Conservation (phyloP, 495 filamentous ascomycete species). For the Podospora anserina region DNA sequence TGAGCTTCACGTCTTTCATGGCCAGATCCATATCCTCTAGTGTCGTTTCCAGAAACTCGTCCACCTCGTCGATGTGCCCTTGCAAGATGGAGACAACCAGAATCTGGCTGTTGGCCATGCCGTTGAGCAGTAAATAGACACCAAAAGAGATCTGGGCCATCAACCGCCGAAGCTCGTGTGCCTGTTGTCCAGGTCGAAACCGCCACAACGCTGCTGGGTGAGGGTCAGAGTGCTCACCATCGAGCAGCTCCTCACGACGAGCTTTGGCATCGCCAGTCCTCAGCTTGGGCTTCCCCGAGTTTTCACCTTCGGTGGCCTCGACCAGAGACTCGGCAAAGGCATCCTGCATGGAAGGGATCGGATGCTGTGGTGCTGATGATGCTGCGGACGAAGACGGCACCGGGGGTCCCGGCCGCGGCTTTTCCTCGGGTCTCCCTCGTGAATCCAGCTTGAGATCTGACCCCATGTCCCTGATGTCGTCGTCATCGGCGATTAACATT, state of each 20-base stretch:
- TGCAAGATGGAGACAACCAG: slow-evolving; percentile 88
- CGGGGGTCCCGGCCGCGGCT: slow-evolving; percentile 13
- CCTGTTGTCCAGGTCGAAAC: slow-evolving; percentile 58
- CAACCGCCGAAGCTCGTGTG: slow-evolving; percentile 87
- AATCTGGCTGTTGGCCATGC: slow-evolving; percentile 79
- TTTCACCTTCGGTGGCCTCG: slow-evolving; percentile 58
- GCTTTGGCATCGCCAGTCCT: slow-evolving; percentile 60
- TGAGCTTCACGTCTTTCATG: slow-evolving; percentile 66
- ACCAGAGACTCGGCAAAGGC: slow-evolving; percentile 90
- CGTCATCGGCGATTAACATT: slow-evolving; percentile 21
- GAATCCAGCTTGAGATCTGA: slow-evolving; percentile 7
- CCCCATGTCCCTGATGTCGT: slow-evolving; percentile 4
- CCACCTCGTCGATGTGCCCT: slow-evolving; percentile 87
- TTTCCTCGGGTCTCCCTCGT: slow-evolving; percentile 17
- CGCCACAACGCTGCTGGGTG: slow-evolving; percentile 72
- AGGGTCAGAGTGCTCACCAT: slow-evolving; percentile 55
- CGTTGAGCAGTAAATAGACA: slow-evolving; percentile 80
- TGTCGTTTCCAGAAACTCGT: slow-evolving; percentile 81
- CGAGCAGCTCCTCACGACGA: slow-evolving; percentile 66
- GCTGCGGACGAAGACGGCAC: not conserved
- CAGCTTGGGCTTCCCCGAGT: slow-evolving; percentile 47
- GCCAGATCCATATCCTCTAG: slow-evolving; percentile 85
- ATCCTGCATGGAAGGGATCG: slow-evolving; percentile 79
- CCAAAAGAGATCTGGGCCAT: slow-evolving; percentile 92
- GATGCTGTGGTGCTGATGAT: slow-evolving; percentile 42